Base-by-base conservation (phyloP, 2,329 filamentous ascomycete genomes). In the Didymosphaeria variabile region DNA sequence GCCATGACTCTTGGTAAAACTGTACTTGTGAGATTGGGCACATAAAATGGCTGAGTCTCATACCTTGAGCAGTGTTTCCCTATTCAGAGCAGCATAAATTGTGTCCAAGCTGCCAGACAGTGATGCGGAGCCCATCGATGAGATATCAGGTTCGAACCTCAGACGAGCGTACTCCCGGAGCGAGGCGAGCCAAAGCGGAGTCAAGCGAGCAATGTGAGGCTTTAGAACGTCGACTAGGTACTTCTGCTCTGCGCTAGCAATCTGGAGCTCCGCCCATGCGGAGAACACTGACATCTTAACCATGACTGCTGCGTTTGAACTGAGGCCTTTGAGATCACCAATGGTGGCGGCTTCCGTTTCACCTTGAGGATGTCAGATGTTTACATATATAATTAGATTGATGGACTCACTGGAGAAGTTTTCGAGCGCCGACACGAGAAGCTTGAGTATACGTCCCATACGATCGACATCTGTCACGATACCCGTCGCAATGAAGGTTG, bases 371-470 rank as follows among this genome's bases (percentile, higher is more conserved):
- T 49, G 49, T 74, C 55, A 52, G 47, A 42, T 4, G 10, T 47
- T 42, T 38, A 3, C 21, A 10, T 9, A 12, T 7, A 19, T 17
- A 13, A 29, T 34, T 13, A 19, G 34, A 15, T 9, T 2, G 8
- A 19, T 26, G 2, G 5, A 72, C 81, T 69, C 78, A 84, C 86
- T 88, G 2, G 92, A 92, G 72, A 98, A 97, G 78, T 94, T 97
- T 72, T 98, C 94, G 1, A 99, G 85, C 0, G 94, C 94, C 46
- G 90, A 90, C 6, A 97, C 92, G 2, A 99, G 85, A 0, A 97
- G 91, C 80, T 97, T 98, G 59, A 99, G 85, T 56, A 99, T 99
- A 59, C 95, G 90, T 23, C 95, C 95, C 95, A 99, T 99, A n/a
- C 95, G 89, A 68, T 99, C 96, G 9, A 98, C 89, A 77, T 98